These are phyloP conservation scores for Pseudevernia furfuracea DNA, from an alignment of 495 filamentous ascomycete species.

Conservation along the genomic window DNA sequence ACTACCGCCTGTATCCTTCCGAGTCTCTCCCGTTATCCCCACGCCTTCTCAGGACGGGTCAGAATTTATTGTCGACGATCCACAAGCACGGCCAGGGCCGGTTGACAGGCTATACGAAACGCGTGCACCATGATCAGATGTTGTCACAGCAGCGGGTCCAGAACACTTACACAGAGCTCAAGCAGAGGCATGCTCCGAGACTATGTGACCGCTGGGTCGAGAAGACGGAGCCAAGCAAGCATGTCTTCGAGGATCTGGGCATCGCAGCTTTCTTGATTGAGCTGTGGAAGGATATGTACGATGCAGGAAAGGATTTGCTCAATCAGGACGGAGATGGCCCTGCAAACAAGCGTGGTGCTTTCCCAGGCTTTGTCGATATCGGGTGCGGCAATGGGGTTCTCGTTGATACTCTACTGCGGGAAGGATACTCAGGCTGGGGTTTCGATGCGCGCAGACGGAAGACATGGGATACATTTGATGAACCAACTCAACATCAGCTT, in stretches of 20 bases:
- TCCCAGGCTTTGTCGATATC: slow-evolving; percentile 91
- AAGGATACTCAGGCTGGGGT: slow-evolving; percentile 82
- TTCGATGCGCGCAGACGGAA: slow-evolving; percentile 81
- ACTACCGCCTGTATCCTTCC: slow-evolving; percentile 56
- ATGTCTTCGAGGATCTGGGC: slow-evolving; percentile 89
- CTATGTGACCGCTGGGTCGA: slow-evolving; percentile 73
- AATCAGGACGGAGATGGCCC: slow-evolving; percentile 17
- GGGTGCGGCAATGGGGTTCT: slow-evolving; percentile 93
- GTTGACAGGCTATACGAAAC: slow-evolving; percentile 36
- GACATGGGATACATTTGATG: slow-evolving; percentile 68
- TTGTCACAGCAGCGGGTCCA: slow-evolving; percentile 67
- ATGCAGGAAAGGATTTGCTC: slow-evolving; percentile 13
- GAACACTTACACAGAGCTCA: slow-evolving; percentile 74
- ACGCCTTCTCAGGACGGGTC: slow-evolving; percentile 63
- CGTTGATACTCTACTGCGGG: slow-evolving; percentile 71
- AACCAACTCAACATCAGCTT: slow-evolving; percentile 46
- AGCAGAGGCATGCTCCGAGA: slow-evolving; percentile 59
- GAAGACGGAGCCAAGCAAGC: slow-evolving; percentile 77
- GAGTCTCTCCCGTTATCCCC: slow-evolving; percentile 31
- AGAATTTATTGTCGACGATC: slow-evolving; percentile 61
- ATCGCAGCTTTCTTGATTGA: slow-evolving; percentile 92
- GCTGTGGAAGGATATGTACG: slow-evolving; percentile 84
- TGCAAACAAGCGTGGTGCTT: slow-evolving; percentile 32
- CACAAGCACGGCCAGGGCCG: slow-evolving; percentile 67
- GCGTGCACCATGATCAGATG: slow-evolving; percentile 62